Percentiles rank a stretch among this genome's conserved stretches.
Evolutionary conservation across 1,284 basidiomycete genomes (phyloP).

Genomic region (Sutorius eximius): DNA sequence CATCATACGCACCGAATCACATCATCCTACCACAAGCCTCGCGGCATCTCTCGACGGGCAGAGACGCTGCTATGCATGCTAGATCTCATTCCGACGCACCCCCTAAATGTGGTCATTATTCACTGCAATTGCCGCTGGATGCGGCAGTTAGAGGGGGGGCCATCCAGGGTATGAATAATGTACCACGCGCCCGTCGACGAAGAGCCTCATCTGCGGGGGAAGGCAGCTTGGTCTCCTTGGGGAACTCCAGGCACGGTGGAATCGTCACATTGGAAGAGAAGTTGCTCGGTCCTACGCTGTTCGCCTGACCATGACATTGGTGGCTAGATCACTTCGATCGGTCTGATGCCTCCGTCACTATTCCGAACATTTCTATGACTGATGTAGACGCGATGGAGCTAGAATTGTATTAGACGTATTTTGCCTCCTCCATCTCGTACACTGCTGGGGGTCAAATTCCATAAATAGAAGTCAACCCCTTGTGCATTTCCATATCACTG

Average conservation of each 20-base stretch:
- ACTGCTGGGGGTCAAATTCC: not conserved
- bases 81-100: slow-evolving; percentile 32
- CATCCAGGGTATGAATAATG: slow-evolving; percentile 3
- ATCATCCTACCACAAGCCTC: slow-evolving; percentile 1
- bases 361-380: slow-evolving; percentile 1
- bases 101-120: slow-evolving; percentile 5
- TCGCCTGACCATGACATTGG: not conserved
- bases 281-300: not conserved
- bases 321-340: not conserved
- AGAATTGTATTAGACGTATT: slow-evolving; percentile 8
- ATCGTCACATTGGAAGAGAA: not conserved
- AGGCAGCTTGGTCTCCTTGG: slow-evolving; percentile 13
- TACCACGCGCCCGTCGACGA: slow-evolving; percentile 26
- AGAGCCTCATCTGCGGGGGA: slow-evolving; percentile 35
- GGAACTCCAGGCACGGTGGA: not conserved
- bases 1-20: slow-evolving; percentile 21
- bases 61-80: slow-evolving; percentile 12
- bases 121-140: slow-evolving; percentile 9
- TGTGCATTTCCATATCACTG: too few relatives aligned
- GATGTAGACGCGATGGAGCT: not conserved
- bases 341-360: not conserved
- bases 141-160: not conserved
- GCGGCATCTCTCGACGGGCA: slow-evolving; percentile 4
- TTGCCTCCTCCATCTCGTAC: not conserved
- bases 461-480: not conserved